Conservation (phyloP, 768 basidiomycete genomes). For the Serendipita sp. region DNA sequence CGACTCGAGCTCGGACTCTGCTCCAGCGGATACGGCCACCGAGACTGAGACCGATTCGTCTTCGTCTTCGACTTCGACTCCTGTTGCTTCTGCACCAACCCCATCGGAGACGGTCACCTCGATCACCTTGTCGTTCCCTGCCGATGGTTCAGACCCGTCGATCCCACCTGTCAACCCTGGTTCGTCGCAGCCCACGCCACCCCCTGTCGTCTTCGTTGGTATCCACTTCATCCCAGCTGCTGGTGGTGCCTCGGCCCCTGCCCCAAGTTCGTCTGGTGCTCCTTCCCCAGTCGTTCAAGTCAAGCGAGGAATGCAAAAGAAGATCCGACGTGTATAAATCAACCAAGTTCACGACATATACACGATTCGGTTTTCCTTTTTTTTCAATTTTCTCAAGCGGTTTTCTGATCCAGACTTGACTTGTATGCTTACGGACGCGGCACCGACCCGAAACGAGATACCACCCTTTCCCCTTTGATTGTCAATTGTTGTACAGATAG, state of each 20-base stretch:
- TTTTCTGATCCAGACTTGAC: too few species aligned
- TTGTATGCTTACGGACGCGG: too few species aligned
- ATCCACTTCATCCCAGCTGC: not conserved
- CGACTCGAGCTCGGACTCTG: not conserved
- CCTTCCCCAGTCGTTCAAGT: too few species aligned
- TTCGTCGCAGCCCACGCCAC: not conserved
- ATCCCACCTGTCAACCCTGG: not conserved
- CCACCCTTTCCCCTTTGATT: too few species aligned
- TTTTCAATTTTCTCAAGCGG: not conserved
- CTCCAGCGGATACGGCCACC: not conserved
- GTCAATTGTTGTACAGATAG: too few species aligned
- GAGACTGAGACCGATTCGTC: not conserved
- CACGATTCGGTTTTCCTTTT: not conserved
- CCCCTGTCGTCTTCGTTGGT: not conserved
- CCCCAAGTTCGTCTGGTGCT: too few species aligned
- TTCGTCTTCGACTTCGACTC: not conserved
- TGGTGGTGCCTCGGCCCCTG: not conserved
- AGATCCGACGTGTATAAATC: too few species aligned
- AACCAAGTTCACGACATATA: not conserved
- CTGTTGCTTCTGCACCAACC: not conserved
- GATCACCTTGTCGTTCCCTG: not conserved
- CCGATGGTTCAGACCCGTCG: not conserved
- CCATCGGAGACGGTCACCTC: not conserved
- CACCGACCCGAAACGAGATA: too few species aligned
- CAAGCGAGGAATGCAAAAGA: too few species aligned